Percentiles rank a stretch among this genome's conserved stretches.
Conservation (phyloP, 306 rosid genomes). For the Gynostemma pentaphyllum region DNA sequence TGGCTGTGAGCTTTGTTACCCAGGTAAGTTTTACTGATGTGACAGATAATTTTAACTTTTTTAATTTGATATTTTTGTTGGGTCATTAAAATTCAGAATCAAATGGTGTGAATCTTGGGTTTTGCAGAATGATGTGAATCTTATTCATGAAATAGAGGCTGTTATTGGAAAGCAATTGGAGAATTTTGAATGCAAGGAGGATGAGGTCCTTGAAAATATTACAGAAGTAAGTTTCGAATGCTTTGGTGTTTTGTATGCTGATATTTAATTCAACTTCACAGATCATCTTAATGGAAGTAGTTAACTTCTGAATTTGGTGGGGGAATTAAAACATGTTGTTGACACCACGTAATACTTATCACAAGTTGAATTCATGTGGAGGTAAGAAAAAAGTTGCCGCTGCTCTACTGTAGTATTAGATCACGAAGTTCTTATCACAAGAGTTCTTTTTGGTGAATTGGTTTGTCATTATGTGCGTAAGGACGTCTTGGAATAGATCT, state of each 20-base stretch:
- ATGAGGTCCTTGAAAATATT: slow-evolving; percentile 48
- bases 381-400: neutral
- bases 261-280: neutral
- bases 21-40: slow-evolving; percentile 26
- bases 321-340: neutral
- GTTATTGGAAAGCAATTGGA: slow-evolving; percentile 52
- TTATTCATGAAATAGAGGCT: slow-evolving; percentile 57
- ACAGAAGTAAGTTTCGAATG: slow-evolving; percentile 34
- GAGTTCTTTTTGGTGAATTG: neutral
- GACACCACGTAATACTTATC: neutral
- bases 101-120: slow-evolving; percentile 12
- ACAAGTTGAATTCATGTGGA: neutral
- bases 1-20: slow-evolving; percentile 64
- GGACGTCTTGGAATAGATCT: neutral
- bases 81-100: neutral
- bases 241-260: neutral
- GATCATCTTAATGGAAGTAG: neutral
- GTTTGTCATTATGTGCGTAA: neutral
- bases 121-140: slow-evolving; percentile 62
- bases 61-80: neutral
- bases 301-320: neutral
- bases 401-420: neutral
- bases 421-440: neutral
- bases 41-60: neutral
- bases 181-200: slow-evolving; percentile 56